Conservation (phyloP, 495 filamentous ascomycete genomes). For the Jackrogersella minutella region DNA sequence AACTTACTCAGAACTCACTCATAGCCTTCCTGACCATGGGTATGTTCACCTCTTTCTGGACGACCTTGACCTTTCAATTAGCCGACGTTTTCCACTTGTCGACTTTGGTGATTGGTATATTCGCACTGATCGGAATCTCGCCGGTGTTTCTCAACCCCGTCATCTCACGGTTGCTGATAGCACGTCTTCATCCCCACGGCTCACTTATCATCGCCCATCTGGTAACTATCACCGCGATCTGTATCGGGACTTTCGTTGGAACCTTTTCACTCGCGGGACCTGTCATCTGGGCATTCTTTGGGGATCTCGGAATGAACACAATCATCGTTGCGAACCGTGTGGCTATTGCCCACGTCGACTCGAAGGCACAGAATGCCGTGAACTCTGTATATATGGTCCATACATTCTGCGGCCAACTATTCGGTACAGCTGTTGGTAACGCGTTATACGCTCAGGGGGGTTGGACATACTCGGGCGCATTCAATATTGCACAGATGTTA, state of each 20-base stretch:
- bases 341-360: constrained; percentile 71
- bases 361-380: constrained; percentile 71
- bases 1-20: constrained; percentile 67
- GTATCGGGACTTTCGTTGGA: constrained; percentile 71
- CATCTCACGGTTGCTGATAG: constrained; percentile 68
- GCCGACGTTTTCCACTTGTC: constrained; percentile 66
- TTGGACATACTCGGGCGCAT: constrained; percentile 68
- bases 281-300: constrained; percentile 70
- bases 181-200: constrained; percentile 66
- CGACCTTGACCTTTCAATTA: constrained; percentile 82
- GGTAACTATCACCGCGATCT: constrained; percentile 61
- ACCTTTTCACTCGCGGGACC: constrained; percentile 70
- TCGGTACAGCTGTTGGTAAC: constrained; percentile 74
- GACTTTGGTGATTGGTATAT: constrained; percentile 71
- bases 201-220: constrained; percentile 64
- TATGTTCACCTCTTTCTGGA: constrained; percentile 69
- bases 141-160: constrained; percentile 67
- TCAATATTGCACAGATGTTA: constrained; percentile 68
- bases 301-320: constrained; percentile 74
- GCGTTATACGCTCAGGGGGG: constrained; percentile 69
- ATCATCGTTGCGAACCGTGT: constrained; percentile 72
- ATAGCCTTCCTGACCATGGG: constrained; percentile 53
- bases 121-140: constrained; percentile 71
- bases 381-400: constrained; percentile 80
- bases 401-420: constrained; percentile 74